phyloP scores from a whole-genome alignment of 805 yeast genomes.

The Candida awuae region DNA sequence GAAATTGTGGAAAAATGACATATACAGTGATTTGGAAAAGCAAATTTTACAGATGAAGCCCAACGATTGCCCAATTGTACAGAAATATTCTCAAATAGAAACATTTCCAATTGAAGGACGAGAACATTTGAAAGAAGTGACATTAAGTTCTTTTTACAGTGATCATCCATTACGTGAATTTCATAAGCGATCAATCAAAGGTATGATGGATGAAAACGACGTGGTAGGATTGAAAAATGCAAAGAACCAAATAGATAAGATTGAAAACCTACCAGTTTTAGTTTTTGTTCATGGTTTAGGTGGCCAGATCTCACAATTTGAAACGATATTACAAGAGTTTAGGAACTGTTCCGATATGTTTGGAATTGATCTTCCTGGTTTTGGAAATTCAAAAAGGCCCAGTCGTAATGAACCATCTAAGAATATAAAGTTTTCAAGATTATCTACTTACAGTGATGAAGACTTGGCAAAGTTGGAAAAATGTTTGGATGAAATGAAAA shows the following conservation, averaged over 20 bases:
- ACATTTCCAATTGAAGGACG: conserved; percentile 29
- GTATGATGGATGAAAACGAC: conserved; percentile 10
- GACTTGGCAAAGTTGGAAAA: conserved; percentile 16
- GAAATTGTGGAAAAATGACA: conserved; percentile 14
- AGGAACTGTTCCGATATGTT: conserved; percentile 55
- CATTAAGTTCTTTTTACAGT: conserved; percentile 36
- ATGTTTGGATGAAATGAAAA: conserved; percentile 29
- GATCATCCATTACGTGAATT: conserved; percentile 42
- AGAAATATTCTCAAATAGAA: conserved; percentile 38
- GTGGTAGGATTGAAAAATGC: conserved; percentile 14
- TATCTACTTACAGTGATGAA: conserved; percentile 19
- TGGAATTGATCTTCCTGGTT: conserved; percentile 82
- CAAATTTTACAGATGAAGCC: conserved; percentile 37
- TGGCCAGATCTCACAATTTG: conserved; percentile 83
- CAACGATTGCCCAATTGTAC: conserved; percentile 46
- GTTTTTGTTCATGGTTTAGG: conserved; percentile 83
- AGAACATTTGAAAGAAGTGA: conserved; percentile 24
- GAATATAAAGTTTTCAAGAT: conserved; percentile 11
- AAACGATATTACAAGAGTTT: conserved; percentile 56
- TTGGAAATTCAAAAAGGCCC: conserved; percentile 48
- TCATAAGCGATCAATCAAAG: conserved; percentile 22
- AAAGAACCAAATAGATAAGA: conserved; percentile 25
- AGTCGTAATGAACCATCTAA: conserved; percentile 6
- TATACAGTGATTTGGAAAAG: conserved; percentile 33
- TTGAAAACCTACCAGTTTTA: conserved; percentile 48